Conservation (phyloP, 345 rosid species). For the Rhodamnia rubescens region DNA sequence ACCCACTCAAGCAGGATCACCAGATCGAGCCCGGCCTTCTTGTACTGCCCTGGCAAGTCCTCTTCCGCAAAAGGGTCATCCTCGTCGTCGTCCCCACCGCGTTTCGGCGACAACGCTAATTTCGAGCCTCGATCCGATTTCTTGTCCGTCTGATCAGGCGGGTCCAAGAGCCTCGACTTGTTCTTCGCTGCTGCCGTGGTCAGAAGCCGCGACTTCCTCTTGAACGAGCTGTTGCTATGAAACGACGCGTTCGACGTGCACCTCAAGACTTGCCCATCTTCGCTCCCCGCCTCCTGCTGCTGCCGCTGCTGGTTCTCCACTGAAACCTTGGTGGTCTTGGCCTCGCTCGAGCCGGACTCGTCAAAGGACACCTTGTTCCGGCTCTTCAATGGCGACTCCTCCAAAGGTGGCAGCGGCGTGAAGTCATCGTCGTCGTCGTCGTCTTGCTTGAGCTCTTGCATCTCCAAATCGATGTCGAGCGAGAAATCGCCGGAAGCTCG, state of each 20-base stretch:
- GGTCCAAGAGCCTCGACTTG: slow-evolving; percentile 32
- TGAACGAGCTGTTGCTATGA: slow-evolving; percentile 11
- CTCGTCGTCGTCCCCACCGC: slow-evolving; percentile 24
- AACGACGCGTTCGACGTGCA: slow-evolving; percentile 25
- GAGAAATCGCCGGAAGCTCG: slow-evolving; percentile 39
- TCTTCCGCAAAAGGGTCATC: slow-evolving; percentile 48
- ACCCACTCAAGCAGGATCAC: slow-evolving; percentile 36
- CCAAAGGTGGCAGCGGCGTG: slow-evolving; percentile 15
- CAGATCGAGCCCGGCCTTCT: slow-evolving; percentile 16
- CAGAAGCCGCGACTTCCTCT: slow-evolving; percentile 13
- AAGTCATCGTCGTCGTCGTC: neutral
- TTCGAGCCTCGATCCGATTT: slow-evolving; percentile 12
- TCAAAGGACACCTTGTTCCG: slow-evolving; percentile 4
- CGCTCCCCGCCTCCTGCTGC: slow-evolving; percentile 11
- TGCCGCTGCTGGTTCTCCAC: neutral
- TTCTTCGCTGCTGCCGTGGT: slow-evolving; percentile 15
- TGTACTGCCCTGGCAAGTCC: slow-evolving; percentile 49
- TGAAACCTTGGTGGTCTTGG: neutral
- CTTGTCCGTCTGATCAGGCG: slow-evolving; percentile 24
- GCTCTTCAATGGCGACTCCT: slow-evolving; percentile 1
- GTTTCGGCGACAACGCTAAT: slow-evolving; percentile 7
- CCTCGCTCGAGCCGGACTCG: neutral
- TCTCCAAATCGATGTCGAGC: slow-evolving; percentile 33
- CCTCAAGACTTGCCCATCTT: slow-evolving; percentile 23
- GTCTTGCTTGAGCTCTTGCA: slow-evolving; percentile 27